Percentiles rank a stretch among this genome's conserved stretches.
Conservation (phyloP, 495 filamentous ascomycete genomes). For the Delitschia confertaspora region DNA sequence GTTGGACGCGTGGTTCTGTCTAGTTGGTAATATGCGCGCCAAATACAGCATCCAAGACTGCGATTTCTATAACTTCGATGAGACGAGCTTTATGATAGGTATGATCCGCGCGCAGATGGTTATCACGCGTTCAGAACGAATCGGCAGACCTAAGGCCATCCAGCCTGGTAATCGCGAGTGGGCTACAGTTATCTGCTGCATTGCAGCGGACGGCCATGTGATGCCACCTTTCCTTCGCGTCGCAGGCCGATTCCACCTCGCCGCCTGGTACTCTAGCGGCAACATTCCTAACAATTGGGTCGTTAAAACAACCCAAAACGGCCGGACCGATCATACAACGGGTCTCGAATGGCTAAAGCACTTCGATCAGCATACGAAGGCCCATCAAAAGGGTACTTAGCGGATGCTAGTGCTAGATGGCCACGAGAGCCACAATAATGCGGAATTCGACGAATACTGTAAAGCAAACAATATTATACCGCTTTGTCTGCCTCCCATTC, state of each 20-base stretch:
- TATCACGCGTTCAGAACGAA: not conserved
- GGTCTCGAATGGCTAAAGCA: constrained; percentile 9
- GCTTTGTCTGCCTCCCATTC: no score
- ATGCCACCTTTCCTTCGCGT: constrained; percentile 13
- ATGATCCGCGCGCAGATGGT: not conserved
- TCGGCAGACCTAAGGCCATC: constrained; percentile 2
- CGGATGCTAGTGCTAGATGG: constrained; percentile 17
- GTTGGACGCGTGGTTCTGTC: not conserved
- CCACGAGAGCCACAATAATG: constrained; percentile 15
- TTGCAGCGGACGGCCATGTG: constrained; percentile 4
- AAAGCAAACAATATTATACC: constrained; percentile 4
- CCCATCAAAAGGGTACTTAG: not conserved
- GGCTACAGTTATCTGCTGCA: constrained; percentile 7
- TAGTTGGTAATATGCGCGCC: not conserved
- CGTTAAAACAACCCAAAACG: constrained; percentile 3
- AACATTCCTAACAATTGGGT: constrained; percentile 3
- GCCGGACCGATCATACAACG: constrained; percentile 8
- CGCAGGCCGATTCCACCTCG: not conserved
- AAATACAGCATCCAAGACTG: not conserved
- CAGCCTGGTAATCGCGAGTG: constrained; percentile 14
- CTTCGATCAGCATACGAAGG: constrained; percentile 6
- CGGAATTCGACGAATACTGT: not conserved
- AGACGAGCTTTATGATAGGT: no score
- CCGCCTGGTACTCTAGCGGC: constrained; percentile 2
- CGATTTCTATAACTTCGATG: not conserved